Evolutionary conservation across 495 filamentous ascomycete genomes (phyloP), one percentile per base, ranked within the genome.

Genomic region (Penicillium diatomitis): DNA sequence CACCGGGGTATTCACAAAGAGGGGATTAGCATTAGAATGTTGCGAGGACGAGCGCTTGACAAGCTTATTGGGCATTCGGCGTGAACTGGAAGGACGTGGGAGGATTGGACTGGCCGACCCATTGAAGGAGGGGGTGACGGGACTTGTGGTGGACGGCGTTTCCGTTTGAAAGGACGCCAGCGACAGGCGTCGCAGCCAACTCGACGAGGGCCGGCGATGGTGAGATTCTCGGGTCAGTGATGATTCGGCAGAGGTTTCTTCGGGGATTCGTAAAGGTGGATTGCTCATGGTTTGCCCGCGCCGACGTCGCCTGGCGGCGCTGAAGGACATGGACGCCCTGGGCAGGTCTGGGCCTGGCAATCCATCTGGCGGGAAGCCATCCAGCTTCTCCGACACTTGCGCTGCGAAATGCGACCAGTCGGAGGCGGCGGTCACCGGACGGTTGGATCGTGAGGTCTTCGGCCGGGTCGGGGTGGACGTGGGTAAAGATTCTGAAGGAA

Each of bases 31-130:
- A 69, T 66, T 62, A 61, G 63, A 70, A 49, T 76, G 74, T 32
- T 82, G 73, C 39, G 90, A 86, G 8, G 81, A 74, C 39, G 81
- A 73, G 47, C 91, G 82, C 69, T 96, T 97, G 32, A 96, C 83
- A 28, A 96, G 71, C 67, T 94, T 96, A 67, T 96, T 96, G 10
- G 86, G 82, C 7, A 74, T 57, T 50, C 75, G 61, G 49, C 77
- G 69, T 47, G 78, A 66, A 41, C 68, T 64, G 9, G 64, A 45
- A 8, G 75, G 64, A 34, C 61, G 55, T 10, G 73, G 56, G 29
- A 86, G 59, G 30, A 86, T 85, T 35, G 85, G 84, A 38, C 78
- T 83, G 6, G 74, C 76, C 28, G 86, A 88, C 30, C 77, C 81
- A 69, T 85, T 80, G 43, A 85, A 88, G 48, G 83, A 82, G 7